Percentiles rank a stretch among this genome's conserved stretches.
These are phyloP conservation scores for Xylariaceae sp. DNA, from an alignment of 2,329 filamentous ascomycete genomes.

Conservation along the genomic window DNA sequence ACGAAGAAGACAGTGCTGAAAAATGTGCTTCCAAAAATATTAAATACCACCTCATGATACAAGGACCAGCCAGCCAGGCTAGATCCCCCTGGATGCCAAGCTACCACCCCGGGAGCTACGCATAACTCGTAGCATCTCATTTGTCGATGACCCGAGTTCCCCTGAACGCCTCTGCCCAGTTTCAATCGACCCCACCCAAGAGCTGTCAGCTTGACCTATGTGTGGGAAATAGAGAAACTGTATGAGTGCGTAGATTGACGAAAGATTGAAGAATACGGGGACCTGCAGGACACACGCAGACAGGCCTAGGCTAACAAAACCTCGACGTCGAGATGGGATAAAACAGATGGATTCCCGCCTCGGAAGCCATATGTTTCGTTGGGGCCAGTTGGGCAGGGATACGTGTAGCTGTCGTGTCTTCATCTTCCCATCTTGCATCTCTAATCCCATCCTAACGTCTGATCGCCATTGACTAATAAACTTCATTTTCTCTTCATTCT, in stretches of 20 bases:
- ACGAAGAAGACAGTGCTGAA: background rate
- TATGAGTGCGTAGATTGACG: conserved; percentile 5
- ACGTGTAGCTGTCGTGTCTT: background rate
- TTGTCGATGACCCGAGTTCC: conserved; percentile 16
- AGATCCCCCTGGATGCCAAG: conserved; percentile 25
- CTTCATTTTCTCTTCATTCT: background rate
- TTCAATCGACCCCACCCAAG: conserved; percentile 21
- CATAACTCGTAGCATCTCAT: conserved; percentile 12
- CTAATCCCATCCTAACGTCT: background rate
- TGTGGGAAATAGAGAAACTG: conserved; percentile 4
- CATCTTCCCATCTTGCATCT: background rate
- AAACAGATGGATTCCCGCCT: background rate
- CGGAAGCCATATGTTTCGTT: background rate
- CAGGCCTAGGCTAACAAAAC: conserved; percentile 1
- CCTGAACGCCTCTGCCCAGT: conserved; percentile 15
- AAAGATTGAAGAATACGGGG: conserved; percentile 6
- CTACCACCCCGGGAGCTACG: conserved; percentile 21
- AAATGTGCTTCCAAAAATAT: conserved; percentile 7
- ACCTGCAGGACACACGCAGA: conserved; percentile 3
- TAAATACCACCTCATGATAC: conserved; percentile 23
- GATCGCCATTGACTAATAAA: background rate
- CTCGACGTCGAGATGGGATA: conserved; percentile 8
- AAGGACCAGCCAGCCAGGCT: conserved; percentile 9
- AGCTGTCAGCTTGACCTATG: conserved; percentile 7
- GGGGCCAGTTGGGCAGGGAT: background rate